Base-by-base conservation (phyloP, 2,329 filamentous ascomycete genomes). In the Fusarium abutilonis region DNA sequence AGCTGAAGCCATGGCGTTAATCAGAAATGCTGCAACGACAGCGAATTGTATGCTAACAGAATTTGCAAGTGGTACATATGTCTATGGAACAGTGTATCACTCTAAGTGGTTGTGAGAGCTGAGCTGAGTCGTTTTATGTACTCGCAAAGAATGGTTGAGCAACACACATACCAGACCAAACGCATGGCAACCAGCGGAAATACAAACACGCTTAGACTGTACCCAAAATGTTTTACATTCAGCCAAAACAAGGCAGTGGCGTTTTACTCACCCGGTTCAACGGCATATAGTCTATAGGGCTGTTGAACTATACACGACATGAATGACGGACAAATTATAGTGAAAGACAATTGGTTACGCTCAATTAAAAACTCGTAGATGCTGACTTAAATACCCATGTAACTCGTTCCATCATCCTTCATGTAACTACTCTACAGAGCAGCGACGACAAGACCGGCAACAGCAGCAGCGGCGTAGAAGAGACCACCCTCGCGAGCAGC, bases 401-500 rank as follows among this genome's bases (percentile, higher is more conserved):
- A 31, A 4, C 31, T n/a, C 31, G 23, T 19, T 26, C 9, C 46
- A 15, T 40, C 11, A 34, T 32, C 47, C 36, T 31, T 13, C 8
- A 38, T 14, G 2, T 11, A 26, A n/a, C 1, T 10, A 4, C 31
- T 50, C 70, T 74, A 74, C 64, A 75, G 60, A 39, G 70, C 66
- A 56, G 64, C 67, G 54, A 66, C 71, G 49, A 67, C 65, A 38
- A 75, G 34, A 29, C 72, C 72, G 23, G 68, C 73, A 47, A 68
- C 73, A 14, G 68, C 74, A 13, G 71, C 52, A n/a, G 69, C 74
- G 5, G 71, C 73, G 46, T 72, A 52, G 48, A 67, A 68, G 60
- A 72, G 66, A 43, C 64, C 73, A 8, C 70, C 65, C 59, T 72
- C 64, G 23, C 69, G 55, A 31, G 68, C 67, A 57, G 64, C 71